phyloP scores from a whole-genome alignment of 2,329 filamentous ascomycete genomes.

The Phialophora expanda region DNA sequence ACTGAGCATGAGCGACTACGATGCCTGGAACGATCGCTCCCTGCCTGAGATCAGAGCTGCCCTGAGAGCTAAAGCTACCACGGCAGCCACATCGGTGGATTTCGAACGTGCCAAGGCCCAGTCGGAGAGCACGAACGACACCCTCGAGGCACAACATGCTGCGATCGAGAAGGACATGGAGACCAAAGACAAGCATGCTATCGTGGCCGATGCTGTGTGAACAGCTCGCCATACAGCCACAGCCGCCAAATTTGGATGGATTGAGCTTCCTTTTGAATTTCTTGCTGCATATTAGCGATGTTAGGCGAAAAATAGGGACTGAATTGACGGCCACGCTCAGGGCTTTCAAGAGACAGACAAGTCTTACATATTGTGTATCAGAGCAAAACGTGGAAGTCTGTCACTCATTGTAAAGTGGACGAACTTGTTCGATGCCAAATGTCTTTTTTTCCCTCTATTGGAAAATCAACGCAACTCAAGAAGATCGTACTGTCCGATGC shows the following conservation, averaged over 20 bases:
- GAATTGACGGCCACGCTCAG: background rate
- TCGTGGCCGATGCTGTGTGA: slow-evolving; percentile 25
- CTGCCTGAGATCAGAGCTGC: slow-evolving; percentile 55
- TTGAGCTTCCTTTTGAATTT: background rate
- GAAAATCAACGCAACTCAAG: background rate
- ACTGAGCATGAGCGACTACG: slow-evolving; percentile 56
- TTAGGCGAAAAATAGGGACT: background rate
- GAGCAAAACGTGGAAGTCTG: background rate
- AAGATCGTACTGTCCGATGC: background rate
- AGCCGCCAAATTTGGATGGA: background rate
- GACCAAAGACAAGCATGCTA: slow-evolving; percentile 10
- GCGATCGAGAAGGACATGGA: slow-evolving; percentile 55
- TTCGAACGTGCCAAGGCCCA: slow-evolving; percentile 30
- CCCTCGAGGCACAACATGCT: slow-evolving; percentile 45
- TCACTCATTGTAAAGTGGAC: background rate
- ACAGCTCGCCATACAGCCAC: background rate
- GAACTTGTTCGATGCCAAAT: background rate
- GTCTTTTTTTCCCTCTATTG: background rate
- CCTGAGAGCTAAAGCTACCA: slow-evolving; percentile 46
- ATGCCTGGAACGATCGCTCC: slow-evolving; percentile 56
- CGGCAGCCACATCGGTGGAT: slow-evolving; percentile 27
- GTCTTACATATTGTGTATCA: background rate
- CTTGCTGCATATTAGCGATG: slow-evolving; percentile 26
- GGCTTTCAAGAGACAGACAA: background rate
- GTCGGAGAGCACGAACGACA: slow-evolving; percentile 26